Evolutionary conservation across 139 green algal species (phyloP), one percentile per base, ranked within the genome.

Genomic region (Closterium sp.): DNA sequence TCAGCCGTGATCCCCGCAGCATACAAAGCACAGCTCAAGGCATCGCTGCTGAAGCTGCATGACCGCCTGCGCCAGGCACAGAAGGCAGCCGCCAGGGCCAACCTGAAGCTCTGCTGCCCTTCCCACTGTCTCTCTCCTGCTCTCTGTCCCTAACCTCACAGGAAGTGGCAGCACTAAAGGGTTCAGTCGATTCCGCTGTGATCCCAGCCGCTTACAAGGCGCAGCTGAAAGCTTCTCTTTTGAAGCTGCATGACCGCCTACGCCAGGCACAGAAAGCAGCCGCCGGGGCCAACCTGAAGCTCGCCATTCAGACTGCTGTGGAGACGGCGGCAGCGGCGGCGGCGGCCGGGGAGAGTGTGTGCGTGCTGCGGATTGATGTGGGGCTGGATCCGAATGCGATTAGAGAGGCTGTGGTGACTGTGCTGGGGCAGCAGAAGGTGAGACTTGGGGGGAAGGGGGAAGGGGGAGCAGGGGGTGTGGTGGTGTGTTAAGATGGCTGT

Each of bases 171-270:
- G 89, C 94, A 0, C 92, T 98, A 27, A 97, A 97, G 88, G 87
- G 95, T 1, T 87, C 28, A 0, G 31, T 98, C 38, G 96, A 98
- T 91, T 50, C 89, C 6, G 95, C 96, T 0, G 91, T 97, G 17
- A 98, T 98, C 86, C 92, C 97, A 29, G 95, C 96, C 0, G 94
- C 95, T 1, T 32, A 88, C 31, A 99, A 99, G 94, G 96, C 95
- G 0, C 45, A 89, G 31, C 94, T 99, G 31, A 95, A 97, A 0
- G 96, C 97, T 4, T 31, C 94, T 70, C 62, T 99, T 45, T 70
- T 93, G 30, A 89, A 34, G 45, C 31, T 94, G 22, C 32, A 93
- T 32, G 91, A 94, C 79, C 62, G 30, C 62, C 89, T 98, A n/a
- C 31, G 97, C 88, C 96, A 97, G 24, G 95, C 94, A 22, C 87